Conservation (phyloP, 1,284 basidiomycete genomes). For the Marasmius tenuissimus region DNA sequence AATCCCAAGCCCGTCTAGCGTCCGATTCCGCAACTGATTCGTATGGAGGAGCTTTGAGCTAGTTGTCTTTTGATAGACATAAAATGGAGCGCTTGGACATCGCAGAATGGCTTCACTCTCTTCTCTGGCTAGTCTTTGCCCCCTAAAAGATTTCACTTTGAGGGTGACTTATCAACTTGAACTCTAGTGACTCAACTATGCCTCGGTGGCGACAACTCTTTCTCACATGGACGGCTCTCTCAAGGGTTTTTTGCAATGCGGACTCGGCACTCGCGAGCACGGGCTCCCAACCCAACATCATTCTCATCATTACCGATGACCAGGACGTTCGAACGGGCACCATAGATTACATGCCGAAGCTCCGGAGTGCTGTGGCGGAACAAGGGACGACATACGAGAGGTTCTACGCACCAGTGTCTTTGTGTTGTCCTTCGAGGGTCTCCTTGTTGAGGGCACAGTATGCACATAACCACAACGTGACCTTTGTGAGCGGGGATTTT, state of each 20-base stretch:
- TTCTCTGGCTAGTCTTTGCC: too few relatives aligned
- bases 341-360: constrained; percentile 1
- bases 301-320: constrained; percentile 8
- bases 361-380: not conserved
- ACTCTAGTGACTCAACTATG: not conserved
- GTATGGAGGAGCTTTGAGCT: too few relatives aligned
- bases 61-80: too few relatives aligned
- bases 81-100: too few relatives aligned
- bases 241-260: not conserved
- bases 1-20: too few relatives aligned
- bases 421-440: constrained; percentile 7
- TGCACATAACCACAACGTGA: constrained; percentile 6
- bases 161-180: too few relatives aligned
- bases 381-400: constrained; percentile 2
- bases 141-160: too few relatives aligned
- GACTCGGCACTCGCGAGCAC: too few relatives aligned
- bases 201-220: not conserved
- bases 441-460: constrained; percentile 3
- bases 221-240: not conserved
- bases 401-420: constrained; percentile 1
- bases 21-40: too few relatives aligned
- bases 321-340: constrained; percentile 3
- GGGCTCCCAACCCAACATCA: not conserved
- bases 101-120: too few relatives aligned
- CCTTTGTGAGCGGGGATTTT: not conserved